phyloP scores from a whole-genome alignment of 2,329 filamentous ascomycete genomes.

The Cytospora leucostoma region DNA sequence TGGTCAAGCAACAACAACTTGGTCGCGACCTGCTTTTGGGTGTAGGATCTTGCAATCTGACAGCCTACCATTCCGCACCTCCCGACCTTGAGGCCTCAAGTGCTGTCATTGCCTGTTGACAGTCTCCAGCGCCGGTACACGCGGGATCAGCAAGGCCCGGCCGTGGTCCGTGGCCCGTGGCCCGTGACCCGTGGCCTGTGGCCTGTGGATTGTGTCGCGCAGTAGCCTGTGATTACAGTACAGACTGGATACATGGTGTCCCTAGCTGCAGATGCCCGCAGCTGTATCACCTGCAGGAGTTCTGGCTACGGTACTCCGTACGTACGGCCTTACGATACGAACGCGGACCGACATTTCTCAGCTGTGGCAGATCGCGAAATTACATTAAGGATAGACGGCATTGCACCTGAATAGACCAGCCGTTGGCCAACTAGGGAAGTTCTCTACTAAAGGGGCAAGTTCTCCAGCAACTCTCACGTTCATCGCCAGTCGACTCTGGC shows the following conservation, averaged over 20 bases:
- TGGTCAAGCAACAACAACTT: constrained; percentile 8
- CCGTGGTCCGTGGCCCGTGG: neutral
- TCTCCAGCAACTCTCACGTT: neutral
- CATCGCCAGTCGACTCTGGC: neutral
- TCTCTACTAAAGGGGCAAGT: neutral
- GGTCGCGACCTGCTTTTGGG: neutral
- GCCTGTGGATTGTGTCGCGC: neutral
- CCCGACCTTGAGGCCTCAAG: neutral
- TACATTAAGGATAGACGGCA: neutral
- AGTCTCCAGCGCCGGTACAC: neutral
- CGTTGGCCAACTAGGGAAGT: neutral
- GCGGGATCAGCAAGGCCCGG: neutral
- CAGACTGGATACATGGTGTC: neutral
- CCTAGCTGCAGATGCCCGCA: constrained; percentile 17
- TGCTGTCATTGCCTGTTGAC: neutral
- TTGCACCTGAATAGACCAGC: neutral
- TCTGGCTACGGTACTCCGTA: neutral
- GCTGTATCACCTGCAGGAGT: neutral
- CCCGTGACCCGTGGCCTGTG: too few species aligned
- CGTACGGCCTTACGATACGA: constrained; percentile 4
- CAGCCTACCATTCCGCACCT: neutral
- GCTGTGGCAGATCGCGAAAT: constrained; percentile 9
- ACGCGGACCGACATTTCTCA: constrained; percentile 1
- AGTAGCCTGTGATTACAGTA: neutral
- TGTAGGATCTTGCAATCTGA: neutral